Base-by-base conservation (phyloP, 2,329 filamentous ascomycete species). In the Parascedosporium putredinis region DNA sequence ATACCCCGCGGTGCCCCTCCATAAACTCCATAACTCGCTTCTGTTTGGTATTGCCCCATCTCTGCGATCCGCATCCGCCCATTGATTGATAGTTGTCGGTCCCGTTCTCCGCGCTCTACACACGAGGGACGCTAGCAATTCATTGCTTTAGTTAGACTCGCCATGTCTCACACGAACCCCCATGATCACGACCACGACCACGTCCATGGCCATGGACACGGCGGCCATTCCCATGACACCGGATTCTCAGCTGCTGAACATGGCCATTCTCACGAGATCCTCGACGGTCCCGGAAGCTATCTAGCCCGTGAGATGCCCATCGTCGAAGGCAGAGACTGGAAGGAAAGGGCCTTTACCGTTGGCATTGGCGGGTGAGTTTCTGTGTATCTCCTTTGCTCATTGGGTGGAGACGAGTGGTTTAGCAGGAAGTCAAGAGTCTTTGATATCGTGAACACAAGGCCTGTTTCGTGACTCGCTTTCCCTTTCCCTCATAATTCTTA, bases 241-340 rank as follows among this genome's bases (percentile, higher is more conserved):
- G 71, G 70, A 53, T 68, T 72, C 63, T 71, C 72, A 54, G 68
- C 72, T 51, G 74, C 78, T 53, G 86, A 91, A 62, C 93, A 97
- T 66, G 93, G 93, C 59, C 93, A 98, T 72, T 87, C 84, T 2
- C 93, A 97, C 66, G 93, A 97, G 73, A 89, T 97, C 60, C 84
- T 96, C 57, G 84, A 93, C 61, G 91, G 91, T 0, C 93, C 93
- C 0, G 93, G 93, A 42, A 95, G 88, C 62, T 97, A 86, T 64
- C 68, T 93, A 27, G 84, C 84, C 47, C 83, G 93, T 14, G 93
- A 97, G 70, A 90, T 95, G 87, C 93, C 91, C 54, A 86, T 97
- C 51, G 79, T 89, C 55, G 86, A 95, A 57, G 89, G 89, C 9
- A 78, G 91, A 50, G 77, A 90, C 63, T 98, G 90, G 87, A 76